phyloP scores from a whole-genome alignment of 805 yeast genomes.

The Yamadazyma paraphyllophila region DNA sequence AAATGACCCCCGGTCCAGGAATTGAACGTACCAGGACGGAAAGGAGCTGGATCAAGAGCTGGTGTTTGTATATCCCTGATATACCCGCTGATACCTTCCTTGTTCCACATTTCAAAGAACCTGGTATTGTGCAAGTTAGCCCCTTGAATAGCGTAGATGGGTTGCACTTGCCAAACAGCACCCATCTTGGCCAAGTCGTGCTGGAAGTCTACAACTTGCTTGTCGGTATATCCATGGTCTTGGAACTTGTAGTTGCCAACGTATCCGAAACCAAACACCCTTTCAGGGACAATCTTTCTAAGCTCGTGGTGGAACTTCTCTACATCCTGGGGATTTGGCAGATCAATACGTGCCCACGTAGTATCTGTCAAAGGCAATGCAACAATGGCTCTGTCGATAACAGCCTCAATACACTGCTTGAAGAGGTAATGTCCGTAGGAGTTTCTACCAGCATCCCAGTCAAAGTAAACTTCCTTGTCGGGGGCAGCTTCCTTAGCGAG shows the following conservation, averaged over 20 bases:
- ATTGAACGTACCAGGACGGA: conserved; percentile 6
- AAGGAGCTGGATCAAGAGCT: conserved; percentile 8
- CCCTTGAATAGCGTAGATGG: conserved; percentile 13
- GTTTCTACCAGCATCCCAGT: conserved; percentile 14
- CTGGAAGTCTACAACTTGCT: conserved; percentile 9
- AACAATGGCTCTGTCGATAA: conserved; percentile 14
- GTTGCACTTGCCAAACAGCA: conserved; percentile 15
- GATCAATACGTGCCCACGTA: conserved; percentile 14
- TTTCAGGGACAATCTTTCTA: conserved; percentile 8
- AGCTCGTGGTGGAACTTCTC: conserved; percentile 10
- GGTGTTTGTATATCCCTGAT: conserved; percentile 9
- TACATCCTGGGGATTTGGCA: conserved; percentile 10
- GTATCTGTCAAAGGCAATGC: conserved; percentile 14
- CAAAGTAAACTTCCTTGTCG: conserved; percentile 9
- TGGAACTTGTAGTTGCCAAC: conserved; percentile 12
- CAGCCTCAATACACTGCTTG: conserved; percentile 14
- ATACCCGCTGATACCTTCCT: conserved; percentile 13
- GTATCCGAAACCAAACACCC: conserved; percentile 14
- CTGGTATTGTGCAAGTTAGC: conserved; percentile 1
- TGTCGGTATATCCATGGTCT: conserved; percentile 11
- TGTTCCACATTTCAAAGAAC: conserved; percentile 10
- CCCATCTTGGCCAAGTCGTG: conserved; percentile 12
- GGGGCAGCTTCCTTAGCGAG: conserved; percentile 9
- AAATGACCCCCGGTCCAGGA: conserved; percentile 12
- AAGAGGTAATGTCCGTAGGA: conserved; percentile 13